Conservation (phyloP, 192 early-diverging fungal genomes). For the Dissophora globulifera region DNA sequence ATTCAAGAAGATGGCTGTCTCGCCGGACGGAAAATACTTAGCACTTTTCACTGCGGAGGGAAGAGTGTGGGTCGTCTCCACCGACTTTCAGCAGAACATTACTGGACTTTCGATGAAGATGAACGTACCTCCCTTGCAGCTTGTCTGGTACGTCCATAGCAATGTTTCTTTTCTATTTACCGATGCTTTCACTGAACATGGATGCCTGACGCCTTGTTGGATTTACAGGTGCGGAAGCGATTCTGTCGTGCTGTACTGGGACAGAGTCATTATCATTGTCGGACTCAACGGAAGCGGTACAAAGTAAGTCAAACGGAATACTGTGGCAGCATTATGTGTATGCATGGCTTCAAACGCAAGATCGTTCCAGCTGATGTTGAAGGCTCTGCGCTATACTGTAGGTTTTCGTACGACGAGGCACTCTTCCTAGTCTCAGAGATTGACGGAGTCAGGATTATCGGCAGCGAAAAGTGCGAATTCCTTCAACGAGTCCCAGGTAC, state of each 20-base stretch:
- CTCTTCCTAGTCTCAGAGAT: slow-evolving; percentile 90
- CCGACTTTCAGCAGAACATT: slow-evolving; percentile 93
- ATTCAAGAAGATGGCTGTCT: slow-evolving; percentile 86
- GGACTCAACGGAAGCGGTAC: slow-evolving; percentile 94
- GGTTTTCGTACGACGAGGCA: slow-evolving; percentile 76
- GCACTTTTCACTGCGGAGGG: slow-evolving; percentile 85
- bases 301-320: slow-evolving; percentile 66
- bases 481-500: slow-evolving; percentile 89
- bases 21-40: slow-evolving; percentile 94
- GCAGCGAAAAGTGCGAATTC: slow-evolving; percentile 84
- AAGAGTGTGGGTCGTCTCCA: slow-evolving; percentile 91
- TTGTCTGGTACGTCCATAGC: slow-evolving; percentile 81
- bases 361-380: background rate
- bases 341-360: background rate
- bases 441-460: slow-evolving; percentile 93
- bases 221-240: slow-evolving; percentile 91
- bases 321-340: too few relatives aligned
- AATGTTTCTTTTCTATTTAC: too few relatives aligned
- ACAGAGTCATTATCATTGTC: slow-evolving; percentile 84
- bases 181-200: too few relatives aligned
- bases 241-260: slow-evolving; percentile 89
- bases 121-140: slow-evolving; percentile 72
- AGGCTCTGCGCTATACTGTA: slow-evolving; percentile 32
- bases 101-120: slow-evolving; percentile 84
- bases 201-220: too few relatives aligned